These are phyloP conservation scores for Arxiozyma telluris DNA, from an alignment of 1,139 yeast genomes.

Conservation along the genomic window DNA sequence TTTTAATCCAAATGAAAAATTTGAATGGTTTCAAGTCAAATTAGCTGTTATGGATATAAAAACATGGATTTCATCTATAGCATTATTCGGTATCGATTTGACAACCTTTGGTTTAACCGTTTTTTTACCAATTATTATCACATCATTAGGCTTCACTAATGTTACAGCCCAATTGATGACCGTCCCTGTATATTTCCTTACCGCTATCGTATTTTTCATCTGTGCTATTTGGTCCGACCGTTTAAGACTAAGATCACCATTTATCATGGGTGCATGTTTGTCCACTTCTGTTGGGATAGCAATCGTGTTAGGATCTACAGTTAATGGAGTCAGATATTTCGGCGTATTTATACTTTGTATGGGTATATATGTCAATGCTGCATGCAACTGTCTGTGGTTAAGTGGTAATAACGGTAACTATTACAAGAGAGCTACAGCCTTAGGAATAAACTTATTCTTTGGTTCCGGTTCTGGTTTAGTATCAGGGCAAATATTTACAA, in stretches of 20 bases:
- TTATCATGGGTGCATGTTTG: slow-evolving; percentile 31
- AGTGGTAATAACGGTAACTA: slow-evolving; percentile 39
- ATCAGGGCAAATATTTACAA: slow-evolving; percentile 37
- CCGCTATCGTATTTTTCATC: slow-evolving; percentile 35
- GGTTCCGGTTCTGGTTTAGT: slow-evolving; percentile 42
- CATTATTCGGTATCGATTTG: slow-evolving; percentile 41
- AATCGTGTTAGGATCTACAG: slow-evolving; percentile 31
- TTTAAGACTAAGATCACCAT: slow-evolving; percentile 31
- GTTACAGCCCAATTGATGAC: slow-evolving; percentile 42
- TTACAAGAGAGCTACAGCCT: slow-evolving; percentile 39
- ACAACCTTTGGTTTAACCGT: slow-evolving; percentile 42
- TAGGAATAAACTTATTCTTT: slow-evolving; percentile 38
- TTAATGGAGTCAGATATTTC: slow-evolving; percentile 38
- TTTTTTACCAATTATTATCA: slow-evolving; percentile 40
- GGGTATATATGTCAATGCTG: slow-evolving; percentile 37
- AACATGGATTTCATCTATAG: slow-evolving; percentile 34
- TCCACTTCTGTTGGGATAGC: slow-evolving; percentile 37
- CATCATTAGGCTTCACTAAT: slow-evolving; percentile 38
- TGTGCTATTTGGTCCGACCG: slow-evolving; percentile 38
- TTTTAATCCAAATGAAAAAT: slow-evolving; percentile 32
- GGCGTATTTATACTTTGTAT: slow-evolving; percentile 39
- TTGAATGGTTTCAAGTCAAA: slow-evolving; percentile 37
- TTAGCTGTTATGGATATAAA: slow-evolving; percentile 37
- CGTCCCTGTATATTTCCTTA: slow-evolving; percentile 41
- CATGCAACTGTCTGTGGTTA: slow-evolving; percentile 40